phyloP scores from a whole-genome alignment of 2,329 filamentous ascomycete species.

The Verticillium isaacii region DNA sequence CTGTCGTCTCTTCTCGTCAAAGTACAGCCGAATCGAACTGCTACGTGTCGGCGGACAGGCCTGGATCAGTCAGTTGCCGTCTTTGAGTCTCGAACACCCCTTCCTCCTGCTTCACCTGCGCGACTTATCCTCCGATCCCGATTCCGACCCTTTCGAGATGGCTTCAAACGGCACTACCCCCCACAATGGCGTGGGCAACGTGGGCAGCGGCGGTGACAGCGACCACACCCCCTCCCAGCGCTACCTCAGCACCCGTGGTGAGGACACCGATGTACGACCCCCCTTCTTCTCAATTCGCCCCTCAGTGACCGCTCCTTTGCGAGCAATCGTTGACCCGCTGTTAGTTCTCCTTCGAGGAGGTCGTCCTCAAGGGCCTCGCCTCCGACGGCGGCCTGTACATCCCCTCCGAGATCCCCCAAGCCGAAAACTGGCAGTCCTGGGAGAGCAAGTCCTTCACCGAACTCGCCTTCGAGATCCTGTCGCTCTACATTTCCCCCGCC shows the following conservation, averaged over 20 bases:
- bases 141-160: conserved; percentile 25
- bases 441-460: conserved; percentile 73
- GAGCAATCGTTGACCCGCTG: background rate
- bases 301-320: background rate
- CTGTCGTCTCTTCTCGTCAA: background rate
- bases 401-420: conserved; percentile 72
- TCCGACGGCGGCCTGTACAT: conserved; percentile 86
- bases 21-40: background rate
- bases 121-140: background rate
- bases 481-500: conserved; percentile 75
- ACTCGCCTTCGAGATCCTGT: conserved; percentile 79
- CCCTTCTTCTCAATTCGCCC: background rate
- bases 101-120: conserved; percentile 2
- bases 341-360: conserved; percentile 84
- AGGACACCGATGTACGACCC: conserved; percentile 40
- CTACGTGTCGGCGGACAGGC: background rate
- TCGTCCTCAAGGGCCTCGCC: conserved; percentile 84
- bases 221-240: conserved; percentile 40
- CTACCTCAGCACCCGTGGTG: conserved; percentile 47
- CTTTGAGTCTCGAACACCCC: conserved; percentile 1
- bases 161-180: conserved; percentile 30
- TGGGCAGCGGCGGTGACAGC: conserved; percentile 22
- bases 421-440: conserved; percentile 67
- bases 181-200: background rate
- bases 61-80: background rate